Conservation (phyloP, 129 eudicot species). For the Artemisia argyi region DNA sequence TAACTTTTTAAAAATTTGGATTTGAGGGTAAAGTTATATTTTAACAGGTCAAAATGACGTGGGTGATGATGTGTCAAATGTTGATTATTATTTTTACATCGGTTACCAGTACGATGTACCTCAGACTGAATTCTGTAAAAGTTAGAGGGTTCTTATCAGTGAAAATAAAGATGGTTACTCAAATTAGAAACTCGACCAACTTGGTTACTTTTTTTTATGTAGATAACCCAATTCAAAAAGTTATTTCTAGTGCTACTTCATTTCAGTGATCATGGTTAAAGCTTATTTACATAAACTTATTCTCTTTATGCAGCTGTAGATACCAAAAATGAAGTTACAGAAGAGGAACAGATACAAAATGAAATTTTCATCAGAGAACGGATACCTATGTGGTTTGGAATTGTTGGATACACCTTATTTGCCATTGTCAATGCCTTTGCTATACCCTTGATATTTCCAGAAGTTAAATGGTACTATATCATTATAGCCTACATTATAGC, state of each 20-base stretch:
- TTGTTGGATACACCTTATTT: constrained; percentile 48
- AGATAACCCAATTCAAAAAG: background rate
- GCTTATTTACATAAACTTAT: background rate
- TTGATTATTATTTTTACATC: no score
- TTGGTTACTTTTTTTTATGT: no score
- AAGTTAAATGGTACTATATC: constrained; percentile 71
- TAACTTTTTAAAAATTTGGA: no score
- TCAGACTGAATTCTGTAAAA: no score
- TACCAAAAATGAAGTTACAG: constrained; percentile 28
- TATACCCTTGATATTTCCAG: constrained; percentile 64
- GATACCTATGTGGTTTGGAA: constrained; percentile 72
- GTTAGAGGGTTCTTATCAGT: no score
- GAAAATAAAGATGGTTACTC: no score
- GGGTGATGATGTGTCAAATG: no score
- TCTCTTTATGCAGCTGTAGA: constrained; percentile 29
- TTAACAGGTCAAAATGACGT: no score
- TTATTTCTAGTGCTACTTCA: background rate
- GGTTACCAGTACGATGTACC: no score
- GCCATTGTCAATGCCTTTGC: constrained; percentile 43
- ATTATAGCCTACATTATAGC: constrained; percentile 61
- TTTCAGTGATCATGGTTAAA: background rate
- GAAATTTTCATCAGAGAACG: constrained; percentile 61
- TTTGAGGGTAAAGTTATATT: no score
- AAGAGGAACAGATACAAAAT: constrained; percentile 37
- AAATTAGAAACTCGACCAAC: no score